Percentiles rank a stretch among this genome's conserved stretches.
Conservation (phyloP, 2,329 filamentous ascomycete genomes). For the Hypocreales sp. region DNA sequence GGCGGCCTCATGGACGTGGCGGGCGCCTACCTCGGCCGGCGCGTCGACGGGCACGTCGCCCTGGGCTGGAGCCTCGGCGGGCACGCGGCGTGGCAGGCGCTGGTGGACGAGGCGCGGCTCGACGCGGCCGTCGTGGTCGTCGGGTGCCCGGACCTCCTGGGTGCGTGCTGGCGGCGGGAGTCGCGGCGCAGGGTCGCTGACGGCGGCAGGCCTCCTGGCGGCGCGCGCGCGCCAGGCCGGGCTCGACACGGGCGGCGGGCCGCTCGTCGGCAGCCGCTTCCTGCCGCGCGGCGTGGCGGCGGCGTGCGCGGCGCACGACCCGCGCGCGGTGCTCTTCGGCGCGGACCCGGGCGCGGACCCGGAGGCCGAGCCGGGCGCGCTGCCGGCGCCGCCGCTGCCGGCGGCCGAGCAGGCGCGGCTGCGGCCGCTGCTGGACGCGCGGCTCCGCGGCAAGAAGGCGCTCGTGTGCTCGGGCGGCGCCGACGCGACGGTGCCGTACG, state of each 20-base stretch:
- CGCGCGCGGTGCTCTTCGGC: constrained; percentile 57
- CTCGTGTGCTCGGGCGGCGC: constrained; percentile 48
- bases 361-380: too few species aligned
- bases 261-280: constrained; percentile 62
- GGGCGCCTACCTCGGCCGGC: constrained; percentile 47
- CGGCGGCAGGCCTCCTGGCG: constrained; percentile 51
- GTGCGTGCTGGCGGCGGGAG: constrained; percentile 27
- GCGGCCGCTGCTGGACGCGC: constrained; percentile 27
- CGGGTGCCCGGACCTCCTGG: constrained; percentile 76
- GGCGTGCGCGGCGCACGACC: constrained; percentile 52
- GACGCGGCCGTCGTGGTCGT: constrained; percentile 68
- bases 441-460: constrained; percentile 45
- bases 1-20: constrained; percentile 62
- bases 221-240: constrained; percentile 60
- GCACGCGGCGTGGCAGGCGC: constrained; percentile 71
- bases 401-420: constrained; percentile 26
- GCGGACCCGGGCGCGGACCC: constrained; percentile 13
- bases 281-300: constrained; percentile 58
- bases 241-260: constrained; percentile 33
- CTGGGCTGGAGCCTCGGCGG: constrained; percentile 78
- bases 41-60: constrained; percentile 50
- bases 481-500: constrained; percentile 61
- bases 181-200: background rate
- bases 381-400: constrained; percentile 16
- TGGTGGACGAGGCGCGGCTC: constrained; percentile 66